These are phyloP conservation scores for Karstenula rhodostoma DNA, from an alignment of 2,329 filamentous ascomycete species.

Conservation along the genomic window DNA sequence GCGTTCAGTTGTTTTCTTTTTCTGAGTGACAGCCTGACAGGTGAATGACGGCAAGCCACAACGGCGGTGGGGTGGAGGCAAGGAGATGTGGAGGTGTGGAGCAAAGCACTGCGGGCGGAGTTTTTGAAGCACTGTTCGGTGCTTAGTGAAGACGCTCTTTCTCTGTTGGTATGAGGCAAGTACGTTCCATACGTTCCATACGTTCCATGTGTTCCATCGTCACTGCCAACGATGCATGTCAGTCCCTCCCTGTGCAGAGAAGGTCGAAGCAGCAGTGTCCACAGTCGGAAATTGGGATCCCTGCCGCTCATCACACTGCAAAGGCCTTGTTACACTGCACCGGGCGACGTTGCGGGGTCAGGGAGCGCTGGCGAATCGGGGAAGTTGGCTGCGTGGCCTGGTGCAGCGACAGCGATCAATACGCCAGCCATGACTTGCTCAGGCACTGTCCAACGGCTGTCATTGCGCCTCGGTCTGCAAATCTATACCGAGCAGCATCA, in stretches of 20 bases:
- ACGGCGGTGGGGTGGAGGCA: neutral
- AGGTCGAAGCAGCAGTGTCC: neutral
- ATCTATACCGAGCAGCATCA: neutral
- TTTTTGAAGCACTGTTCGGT: neutral
- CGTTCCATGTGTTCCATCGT: too few relatives aligned
- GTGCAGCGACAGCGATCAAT: neutral
- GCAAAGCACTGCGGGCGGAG: neutral
- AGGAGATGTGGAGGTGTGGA: neutral
- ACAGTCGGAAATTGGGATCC: neutral
- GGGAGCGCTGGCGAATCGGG: constrained; percentile 3
- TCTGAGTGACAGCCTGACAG: neutral
- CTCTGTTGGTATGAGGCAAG: neutral
- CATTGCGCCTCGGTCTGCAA: neutral
- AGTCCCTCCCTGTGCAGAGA: neutral
- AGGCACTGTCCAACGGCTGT: constrained; percentile 13
- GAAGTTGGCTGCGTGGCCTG: neutral
- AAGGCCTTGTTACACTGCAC: neutral
- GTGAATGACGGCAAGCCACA: too few relatives aligned
- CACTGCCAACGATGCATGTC: neutral
- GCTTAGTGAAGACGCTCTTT: neutral
- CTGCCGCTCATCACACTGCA: constrained; percentile 3
- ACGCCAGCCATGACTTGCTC: neutral
- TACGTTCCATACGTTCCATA: too few relatives aligned
- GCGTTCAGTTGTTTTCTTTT: constrained; percentile 10
- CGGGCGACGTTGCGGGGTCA: neutral